Evolutionary conservation across 306 rosid species (phyloP).

Genomic region (Heteromeles arbutifolia): DNA sequence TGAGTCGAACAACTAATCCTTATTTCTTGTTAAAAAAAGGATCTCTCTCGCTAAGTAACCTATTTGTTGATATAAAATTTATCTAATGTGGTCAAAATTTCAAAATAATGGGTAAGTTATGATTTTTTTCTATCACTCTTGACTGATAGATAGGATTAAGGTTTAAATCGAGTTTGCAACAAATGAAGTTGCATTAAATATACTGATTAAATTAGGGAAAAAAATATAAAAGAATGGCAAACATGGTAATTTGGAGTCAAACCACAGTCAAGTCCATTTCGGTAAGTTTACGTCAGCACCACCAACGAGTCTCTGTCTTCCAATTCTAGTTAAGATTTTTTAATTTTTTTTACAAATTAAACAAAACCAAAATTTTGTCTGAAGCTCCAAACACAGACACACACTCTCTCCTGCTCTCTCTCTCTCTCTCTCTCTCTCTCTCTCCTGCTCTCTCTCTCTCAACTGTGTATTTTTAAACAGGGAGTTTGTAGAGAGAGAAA

Average conservation of each 20-base stretch:
- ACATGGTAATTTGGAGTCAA: slow-evolving; percentile 11
- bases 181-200: neutral
- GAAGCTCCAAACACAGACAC: slow-evolving; percentile 11
- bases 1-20: no score
- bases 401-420: neutral
- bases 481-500: slow-evolving; percentile 66
- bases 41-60: no score
- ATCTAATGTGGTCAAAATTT: no score
- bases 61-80: no score
- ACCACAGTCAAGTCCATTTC: slow-evolving; percentile 14
- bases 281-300: slow-evolving; percentile 5
- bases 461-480: slow-evolving; percentile 31
- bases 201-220: neutral
- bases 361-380: slow-evolving; percentile 29
- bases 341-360: neutral
- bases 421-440: neutral
- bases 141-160: neutral
- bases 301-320: slow-evolving; percentile 11
- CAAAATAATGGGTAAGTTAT: no score
- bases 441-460: slow-evolving; percentile 13
- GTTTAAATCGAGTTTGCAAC: neutral
- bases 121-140: no score
- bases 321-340: slow-evolving; percentile 14
- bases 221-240: neutral
- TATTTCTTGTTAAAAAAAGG: no score